Base-by-base conservation (phyloP, 2,329 filamentous ascomycete genomes). In the Phyllosticta citriasiana region DNA sequence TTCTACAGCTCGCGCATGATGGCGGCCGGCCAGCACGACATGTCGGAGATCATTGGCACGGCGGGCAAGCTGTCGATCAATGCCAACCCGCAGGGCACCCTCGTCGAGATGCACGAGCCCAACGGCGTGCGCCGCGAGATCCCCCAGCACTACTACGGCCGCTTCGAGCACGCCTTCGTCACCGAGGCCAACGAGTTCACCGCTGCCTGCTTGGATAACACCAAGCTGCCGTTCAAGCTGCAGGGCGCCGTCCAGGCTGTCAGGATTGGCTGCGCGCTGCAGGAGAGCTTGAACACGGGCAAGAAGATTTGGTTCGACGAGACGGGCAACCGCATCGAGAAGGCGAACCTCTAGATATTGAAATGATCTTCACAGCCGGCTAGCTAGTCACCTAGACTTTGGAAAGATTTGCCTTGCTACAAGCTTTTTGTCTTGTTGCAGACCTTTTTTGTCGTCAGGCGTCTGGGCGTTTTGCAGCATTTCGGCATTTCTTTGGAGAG, bases 31-130 rank as follows among this genome's bases (percentile, higher is more conserved):
- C 85, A 88, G 71, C 82, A 87, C 64, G 86, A 88, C 69, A 82
- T 79, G 62, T 86, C 85, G 0, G 84, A 88, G 72, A 81, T 88
- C 64, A 84, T 88, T 60, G 86, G 85, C 12, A 88, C 85, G 1
- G 78, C 80, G 65, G 84, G 85, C 51, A 88, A 87, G 70, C 67
- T 88, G 5, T 74, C 78, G 0, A 77, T 88, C 63, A 88, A 88
- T 67, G 78, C 76, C 6, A 80, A 85, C 65, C 85, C 85, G 4
- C 73, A 75, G 55, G 73, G 71, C 2, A 81, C 82, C 62, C 74
- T 85, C 24, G 79, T 87, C 25, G 79, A 83, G 62, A 75, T 82
- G 54, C 80, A 83, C 68, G 76, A 84, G 66, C 57, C 77, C 0
- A 74, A 68, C 1, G 83, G 84, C 3, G 78, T 88, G 25, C 75